Evolutionary conservation across 441 rosid genomes (phyloP).

Genomic region (Populus hybrid): DNA sequence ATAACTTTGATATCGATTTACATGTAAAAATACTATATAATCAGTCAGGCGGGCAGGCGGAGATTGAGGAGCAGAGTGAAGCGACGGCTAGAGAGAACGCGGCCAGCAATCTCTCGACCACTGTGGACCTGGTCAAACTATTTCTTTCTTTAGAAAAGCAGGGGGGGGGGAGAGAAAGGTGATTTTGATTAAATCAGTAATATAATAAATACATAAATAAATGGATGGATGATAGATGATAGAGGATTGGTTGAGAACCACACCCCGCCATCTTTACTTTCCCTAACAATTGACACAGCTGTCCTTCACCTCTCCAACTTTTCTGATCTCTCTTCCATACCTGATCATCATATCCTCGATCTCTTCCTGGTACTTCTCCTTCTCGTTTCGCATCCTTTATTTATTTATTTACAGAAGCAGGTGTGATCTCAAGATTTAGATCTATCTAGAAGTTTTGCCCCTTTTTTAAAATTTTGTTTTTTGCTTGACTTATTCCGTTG

Average conservation of each 20-base stretch:
- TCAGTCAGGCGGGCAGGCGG: not conserved
- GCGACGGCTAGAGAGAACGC: not conserved
- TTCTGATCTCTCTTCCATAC: constrained; percentile 65
- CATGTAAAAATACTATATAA: too few species aligned
- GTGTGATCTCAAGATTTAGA: not conserved
- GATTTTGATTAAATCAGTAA: not conserved
- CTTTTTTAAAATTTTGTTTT: too few species aligned
- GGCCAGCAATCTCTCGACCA: not conserved
- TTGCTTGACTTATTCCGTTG: too few species aligned
- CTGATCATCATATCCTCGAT: constrained; percentile 67
- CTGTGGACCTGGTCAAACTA: not conserved
- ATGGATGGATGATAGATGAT: not conserved
- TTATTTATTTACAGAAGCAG: too few species aligned
- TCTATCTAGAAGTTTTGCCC: not conserved
- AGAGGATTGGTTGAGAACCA: constrained; percentile 59
- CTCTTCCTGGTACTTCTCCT: constrained; percentile 48
- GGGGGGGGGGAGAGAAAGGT: not conserved
- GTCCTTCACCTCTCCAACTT: constrained; percentile 49
- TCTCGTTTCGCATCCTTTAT: not conserved
- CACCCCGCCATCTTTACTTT: constrained; percentile 66
- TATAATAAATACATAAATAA: not conserved
- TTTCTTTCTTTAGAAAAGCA: too few species aligned
- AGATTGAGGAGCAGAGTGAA: not conserved
- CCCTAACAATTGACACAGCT: constrained; percentile 58
- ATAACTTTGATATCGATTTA: too few species aligned